Percentiles rank a stretch among this genome's conserved stretches.
These are phyloP conservation scores for Penicillium maclennaniae DNA, from an alignment of 495 filamentous ascomycete species.

Conservation along the genomic window DNA sequence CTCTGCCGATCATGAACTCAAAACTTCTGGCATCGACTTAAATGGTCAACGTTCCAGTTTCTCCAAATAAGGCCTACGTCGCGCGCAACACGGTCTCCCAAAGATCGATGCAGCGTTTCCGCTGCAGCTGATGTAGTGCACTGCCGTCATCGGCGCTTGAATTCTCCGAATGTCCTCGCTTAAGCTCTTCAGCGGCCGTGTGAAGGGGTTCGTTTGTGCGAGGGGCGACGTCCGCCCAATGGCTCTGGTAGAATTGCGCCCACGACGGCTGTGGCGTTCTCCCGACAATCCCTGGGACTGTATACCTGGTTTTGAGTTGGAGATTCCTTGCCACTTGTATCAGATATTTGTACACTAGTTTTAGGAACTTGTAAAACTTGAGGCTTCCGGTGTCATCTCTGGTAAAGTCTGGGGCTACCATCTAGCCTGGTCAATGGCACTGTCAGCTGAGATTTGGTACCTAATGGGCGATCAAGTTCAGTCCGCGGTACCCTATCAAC, in stretches of 20 bases:
- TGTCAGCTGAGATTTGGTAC: no score
- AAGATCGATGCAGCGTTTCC: background rate
- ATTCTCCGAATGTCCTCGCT: background rate
- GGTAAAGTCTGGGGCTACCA: no score
- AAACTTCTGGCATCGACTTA: background rate
- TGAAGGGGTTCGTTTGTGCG: background rate
- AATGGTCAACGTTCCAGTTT: background rate
- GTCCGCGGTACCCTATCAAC: background rate
- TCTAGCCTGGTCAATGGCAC: background rate
- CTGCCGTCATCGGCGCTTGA: background rate
- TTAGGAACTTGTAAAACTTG: background rate
- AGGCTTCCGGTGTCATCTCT: no score
- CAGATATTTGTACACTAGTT: background rate
- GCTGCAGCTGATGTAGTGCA: background rate
- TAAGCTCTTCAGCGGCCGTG: background rate
- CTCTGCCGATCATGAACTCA: background rate
- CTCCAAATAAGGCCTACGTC: background rate
- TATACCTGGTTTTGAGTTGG: no score
- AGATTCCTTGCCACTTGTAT: background rate
- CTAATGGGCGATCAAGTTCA: no score
- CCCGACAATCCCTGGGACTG: background rate
- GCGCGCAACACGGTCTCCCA: no score
- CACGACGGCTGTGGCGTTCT: background rate
- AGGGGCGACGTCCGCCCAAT: background rate
- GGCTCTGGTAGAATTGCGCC: background rate